phyloP scores from a whole-genome alignment of 768 basidiomycete genomes.

The Xerocomellus amylosporus region DNA sequence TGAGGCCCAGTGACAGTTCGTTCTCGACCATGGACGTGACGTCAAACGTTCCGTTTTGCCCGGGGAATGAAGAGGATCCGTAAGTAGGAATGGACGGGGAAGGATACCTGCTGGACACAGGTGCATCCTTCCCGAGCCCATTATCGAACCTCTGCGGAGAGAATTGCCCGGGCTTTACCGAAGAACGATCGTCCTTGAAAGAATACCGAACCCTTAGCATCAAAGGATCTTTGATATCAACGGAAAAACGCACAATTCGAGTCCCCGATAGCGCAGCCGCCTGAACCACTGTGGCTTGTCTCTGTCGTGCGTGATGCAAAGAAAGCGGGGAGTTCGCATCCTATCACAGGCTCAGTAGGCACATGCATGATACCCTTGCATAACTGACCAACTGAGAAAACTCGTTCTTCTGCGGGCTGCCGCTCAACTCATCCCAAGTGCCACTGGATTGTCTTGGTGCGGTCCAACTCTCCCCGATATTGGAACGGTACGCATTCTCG shows the following conservation, averaged over 20 bases:
- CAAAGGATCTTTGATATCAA: conserved; percentile 10
- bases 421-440: conserved; percentile 58
- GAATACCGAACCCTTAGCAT: conserved; percentile 15
- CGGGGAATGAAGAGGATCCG: conserved; percentile 30
- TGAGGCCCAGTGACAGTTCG: conserved; percentile 55
- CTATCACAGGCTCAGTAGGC: conserved; percentile 30
- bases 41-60: conserved; percentile 37
- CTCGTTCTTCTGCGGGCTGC: conserved; percentile 50
- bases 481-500: conserved; percentile 47
- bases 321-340: conserved; percentile 42
- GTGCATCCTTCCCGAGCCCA: conserved; percentile 40
- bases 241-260: conserved; percentile 37
- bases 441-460: conserved; percentile 48
- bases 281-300: conserved; percentile 42
- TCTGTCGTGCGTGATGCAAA: conserved; percentile 45
- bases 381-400: conserved; percentile 46
- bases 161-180: conserved; percentile 47
- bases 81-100: conserved; percentile 45
- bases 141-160: conserved; percentile 56
- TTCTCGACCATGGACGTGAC: conserved; percentile 44
- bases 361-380: conserved; percentile 1
- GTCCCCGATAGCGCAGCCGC: conserved; percentile 37
- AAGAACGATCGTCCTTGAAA: conserved; percentile 46
- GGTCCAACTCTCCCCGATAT: conserved; percentile 52
- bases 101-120: conserved; percentile 40